Percentiles rank a stretch among this genome's conserved stretches.
Evolutionary conservation across 2,329 filamentous ascomycete species (phyloP).

Genomic region (Sclerotinia sclerotiorum): DNA sequence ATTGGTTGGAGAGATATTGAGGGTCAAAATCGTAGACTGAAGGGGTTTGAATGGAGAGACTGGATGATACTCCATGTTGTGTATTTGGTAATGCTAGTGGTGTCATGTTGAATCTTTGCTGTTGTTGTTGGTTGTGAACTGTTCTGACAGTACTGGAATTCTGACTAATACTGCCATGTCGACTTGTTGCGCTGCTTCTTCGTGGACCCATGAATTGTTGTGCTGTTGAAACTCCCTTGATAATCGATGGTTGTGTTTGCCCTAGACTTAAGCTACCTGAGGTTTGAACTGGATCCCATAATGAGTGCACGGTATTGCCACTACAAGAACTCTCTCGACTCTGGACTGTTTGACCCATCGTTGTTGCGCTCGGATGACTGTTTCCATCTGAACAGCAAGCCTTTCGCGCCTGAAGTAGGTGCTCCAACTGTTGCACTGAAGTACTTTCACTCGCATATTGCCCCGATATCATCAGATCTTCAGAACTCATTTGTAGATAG

Average conservation of each 20-base stretch:
- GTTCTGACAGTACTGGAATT: constrained; percentile 22
- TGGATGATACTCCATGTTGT: constrained; percentile 26
- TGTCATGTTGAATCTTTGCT: constrained; percentile 21
- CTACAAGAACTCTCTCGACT: constrained; percentile 35
- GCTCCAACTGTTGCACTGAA: constrained; percentile 36
- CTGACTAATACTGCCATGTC: constrained; percentile 28
- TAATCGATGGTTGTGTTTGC: constrained; percentile 20
- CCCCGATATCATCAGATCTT: constrained; percentile 22
- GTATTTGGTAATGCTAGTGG: constrained; percentile 2
- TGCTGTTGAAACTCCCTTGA: constrained; percentile 26
- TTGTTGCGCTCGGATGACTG: not conserved
- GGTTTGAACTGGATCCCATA: constrained; percentile 32
- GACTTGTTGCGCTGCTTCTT: constrained; percentile 28
- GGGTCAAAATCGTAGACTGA: constrained; percentile 33
- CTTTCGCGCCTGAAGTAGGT: constrained; percentile 35
- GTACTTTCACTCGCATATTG: constrained; percentile 27
- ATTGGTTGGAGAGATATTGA: constrained; percentile 20
- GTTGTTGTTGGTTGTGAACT: constrained; percentile 25
- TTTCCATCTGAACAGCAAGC: constrained; percentile 29
- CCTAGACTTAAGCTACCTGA: constrained; percentile 26
- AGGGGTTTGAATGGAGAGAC: constrained; percentile 26
- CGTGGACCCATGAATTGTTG: constrained; percentile 35
- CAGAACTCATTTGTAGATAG: constrained; percentile 30
- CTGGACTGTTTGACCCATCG: constrained; percentile 12
- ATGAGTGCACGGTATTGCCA: constrained; percentile 31